Percentiles rank a stretch among this genome's conserved stretches.
These are phyloP conservation scores for Phytopythium chamaehyphon DNA, from an alignment of 352 stramenopile species.

Conservation along the genomic window DNA sequence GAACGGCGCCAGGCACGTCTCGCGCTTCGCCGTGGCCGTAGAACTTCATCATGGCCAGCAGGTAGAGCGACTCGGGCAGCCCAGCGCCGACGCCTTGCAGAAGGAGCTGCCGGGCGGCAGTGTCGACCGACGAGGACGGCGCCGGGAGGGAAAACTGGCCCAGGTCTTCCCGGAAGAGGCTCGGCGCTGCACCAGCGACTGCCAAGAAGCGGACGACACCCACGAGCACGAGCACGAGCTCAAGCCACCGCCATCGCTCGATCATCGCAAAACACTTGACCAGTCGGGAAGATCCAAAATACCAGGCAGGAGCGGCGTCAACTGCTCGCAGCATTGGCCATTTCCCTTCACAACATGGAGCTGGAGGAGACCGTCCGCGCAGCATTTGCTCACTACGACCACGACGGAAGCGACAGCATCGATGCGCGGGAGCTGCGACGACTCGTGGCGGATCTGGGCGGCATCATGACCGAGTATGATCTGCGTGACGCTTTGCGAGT, in stretches of 20 bases:
- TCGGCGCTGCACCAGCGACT: not conserved
- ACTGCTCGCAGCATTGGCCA: not conserved
- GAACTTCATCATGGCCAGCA: constrained; percentile 45
- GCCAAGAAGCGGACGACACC: not conserved
- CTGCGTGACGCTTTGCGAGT: constrained; percentile 27
- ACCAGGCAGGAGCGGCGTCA: not conserved
- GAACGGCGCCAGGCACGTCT: constrained; percentile 24
- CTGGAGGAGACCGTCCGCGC: constrained; percentile 46
- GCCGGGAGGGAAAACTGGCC: not conserved
- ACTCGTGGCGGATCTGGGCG: constrained; percentile 54
- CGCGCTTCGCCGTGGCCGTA: constrained; percentile 41
- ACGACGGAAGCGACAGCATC: constrained; percentile 50
- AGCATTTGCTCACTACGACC: constrained; percentile 60
- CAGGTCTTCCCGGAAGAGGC: constrained; percentile 16
- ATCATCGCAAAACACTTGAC: not conserved
- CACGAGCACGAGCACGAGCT: not conserved
- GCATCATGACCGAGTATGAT: constrained; percentile 42
- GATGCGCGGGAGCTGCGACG: constrained; percentile 39
- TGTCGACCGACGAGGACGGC: constrained; percentile 12
- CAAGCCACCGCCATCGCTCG: not conserved
- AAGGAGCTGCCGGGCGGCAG: constrained; percentile 25
- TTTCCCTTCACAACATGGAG: constrained; percentile 24
- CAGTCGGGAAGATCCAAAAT: constrained; percentile 1
- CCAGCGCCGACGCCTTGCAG: constrained; percentile 28
- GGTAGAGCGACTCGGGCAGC: constrained; percentile 40